Percentiles rank a stretch among this genome's conserved stretches.
These are phyloP conservation scores for Saccharomycopsis capsularis DNA, from an alignment of 805 yeast genomes.

Conservation along the genomic window DNA sequence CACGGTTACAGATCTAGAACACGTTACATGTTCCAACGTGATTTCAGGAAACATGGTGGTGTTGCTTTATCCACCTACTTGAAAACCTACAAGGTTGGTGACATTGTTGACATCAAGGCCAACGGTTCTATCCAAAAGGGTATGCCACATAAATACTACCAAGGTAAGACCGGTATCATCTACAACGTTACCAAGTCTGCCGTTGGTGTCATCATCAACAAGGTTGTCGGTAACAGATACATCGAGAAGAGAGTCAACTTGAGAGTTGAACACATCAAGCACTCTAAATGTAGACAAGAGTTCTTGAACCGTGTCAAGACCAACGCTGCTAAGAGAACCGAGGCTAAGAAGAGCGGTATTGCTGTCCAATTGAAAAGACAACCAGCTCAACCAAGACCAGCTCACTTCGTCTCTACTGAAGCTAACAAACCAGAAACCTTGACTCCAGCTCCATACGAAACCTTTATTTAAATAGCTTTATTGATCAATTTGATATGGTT, in stretches of 20 bases:
- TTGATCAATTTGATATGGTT: too few species aligned
- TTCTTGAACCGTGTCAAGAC: slow-evolving; percentile 97
- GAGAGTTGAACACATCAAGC: slow-evolving; percentile 98
- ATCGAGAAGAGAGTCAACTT: slow-evolving; percentile 97
- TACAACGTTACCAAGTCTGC: slow-evolving; percentile 98
- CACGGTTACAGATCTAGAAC: slow-evolving; percentile 99
- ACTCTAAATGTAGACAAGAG: slow-evolving; percentile 99
- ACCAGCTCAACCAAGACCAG: slow-evolving; percentile 96
- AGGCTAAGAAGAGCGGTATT: slow-evolving; percentile 93
- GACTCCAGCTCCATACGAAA: slow-evolving; percentile 99
- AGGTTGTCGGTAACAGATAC: slow-evolving; percentile 99
- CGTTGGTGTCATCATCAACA: slow-evolving; percentile 97
- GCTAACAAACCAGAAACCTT: slow-evolving; percentile 90
- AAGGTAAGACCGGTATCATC: slow-evolving; percentile 99
- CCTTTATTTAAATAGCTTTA: slow-evolving; percentile 76
- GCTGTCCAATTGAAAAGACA: slow-evolving; percentile 92
- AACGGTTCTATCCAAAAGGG: slow-evolving; percentile 99
- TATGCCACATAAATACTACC: slow-evolving; percentile 99
- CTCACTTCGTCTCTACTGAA: slow-evolving; percentile 76
- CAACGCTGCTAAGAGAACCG: slow-evolving; percentile 88
- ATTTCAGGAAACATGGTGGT: slow-evolving; percentile 93
- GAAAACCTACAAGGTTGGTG: slow-evolving; percentile 98
- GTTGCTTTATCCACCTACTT: slow-evolving; percentile 93
- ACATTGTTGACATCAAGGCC: slow-evolving; percentile 98
- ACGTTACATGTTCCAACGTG: slow-evolving; percentile 99